Percentiles rank a stretch among this genome's conserved stretches.
These are phyloP conservation scores for Elaeis oleifera DNA, from an alignment of 202 grass and related monocot genomes.

Conservation along the genomic window DNA sequence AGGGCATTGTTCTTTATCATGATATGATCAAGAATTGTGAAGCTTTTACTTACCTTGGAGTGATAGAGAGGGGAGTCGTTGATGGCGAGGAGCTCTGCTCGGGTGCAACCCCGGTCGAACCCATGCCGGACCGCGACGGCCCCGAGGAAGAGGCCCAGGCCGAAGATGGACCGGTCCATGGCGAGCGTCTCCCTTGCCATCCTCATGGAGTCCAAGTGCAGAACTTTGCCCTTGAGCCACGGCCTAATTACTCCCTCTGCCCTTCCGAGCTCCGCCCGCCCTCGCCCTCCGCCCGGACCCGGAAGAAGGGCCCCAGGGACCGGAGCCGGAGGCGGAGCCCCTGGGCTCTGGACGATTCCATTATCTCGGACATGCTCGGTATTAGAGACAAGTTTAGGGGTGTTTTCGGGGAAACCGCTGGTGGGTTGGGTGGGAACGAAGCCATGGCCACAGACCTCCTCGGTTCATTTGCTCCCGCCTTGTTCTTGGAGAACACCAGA, in stretches of 20 bases:
- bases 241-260: constrained; percentile 66
- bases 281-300: constrained; percentile 27
- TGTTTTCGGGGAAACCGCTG: not conserved
- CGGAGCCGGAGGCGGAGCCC: constrained; percentile 45
- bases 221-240: constrained; percentile 47
- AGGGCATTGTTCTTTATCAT: too few relatives aligned
- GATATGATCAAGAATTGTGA: too few relatives aligned
- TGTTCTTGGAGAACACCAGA: too few relatives aligned
- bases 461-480: too few relatives aligned
- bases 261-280: constrained; percentile 41
- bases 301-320: constrained; percentile 64
- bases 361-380: constrained; percentile 71
- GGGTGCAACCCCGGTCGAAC: constrained; percentile 64
- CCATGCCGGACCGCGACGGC: constrained; percentile 68
- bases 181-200: constrained; percentile 45
- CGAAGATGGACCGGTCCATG: constrained; percentile 68
- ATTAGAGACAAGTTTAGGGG: constrained; percentile 2
- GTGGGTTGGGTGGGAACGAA: too few relatives aligned
- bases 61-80: constrained; percentile 75
- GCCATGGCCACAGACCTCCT: too few relatives aligned
- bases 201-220: constrained; percentile 76
- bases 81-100: constrained; percentile 83
- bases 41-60: constrained; percentile 30
- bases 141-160: constrained; percentile 71
- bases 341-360: constrained; percentile 43